Percentiles rank a stretch among this genome's conserved stretches.
These are phyloP conservation scores for Oryza meridionalis DNA, from an alignment of 176 grass and related monocot genomes.

Conservation along the genomic window DNA sequence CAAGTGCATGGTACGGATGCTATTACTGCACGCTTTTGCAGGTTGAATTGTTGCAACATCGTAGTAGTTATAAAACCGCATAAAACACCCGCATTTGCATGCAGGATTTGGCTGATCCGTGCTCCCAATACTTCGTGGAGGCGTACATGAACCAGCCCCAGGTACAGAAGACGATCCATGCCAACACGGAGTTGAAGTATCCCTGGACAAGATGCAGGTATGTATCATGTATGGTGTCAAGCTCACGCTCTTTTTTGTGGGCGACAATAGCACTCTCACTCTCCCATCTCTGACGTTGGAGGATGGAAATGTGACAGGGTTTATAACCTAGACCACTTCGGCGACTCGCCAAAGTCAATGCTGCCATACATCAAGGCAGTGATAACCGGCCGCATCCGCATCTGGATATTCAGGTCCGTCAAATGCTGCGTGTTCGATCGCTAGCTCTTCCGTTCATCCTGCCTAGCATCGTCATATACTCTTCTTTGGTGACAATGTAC, in stretches of 20 bases:
- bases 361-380: slow-evolving; percentile 46
- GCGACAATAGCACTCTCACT: no score
- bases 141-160: slow-evolving; percentile 53
- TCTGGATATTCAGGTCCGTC: slow-evolving; percentile 54
- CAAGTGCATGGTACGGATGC: slow-evolving; percentile 34
- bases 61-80: no score
- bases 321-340: slow-evolving; percentile 37
- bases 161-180: slow-evolving; percentile 48
- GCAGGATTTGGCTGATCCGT: slow-evolving; percentile 47
- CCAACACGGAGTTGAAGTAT: slow-evolving; percentile 3
- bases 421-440: no score
- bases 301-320: not conserved
- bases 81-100: not conserved
- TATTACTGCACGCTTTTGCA: no score
- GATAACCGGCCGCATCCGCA: slow-evolving; percentile 36
- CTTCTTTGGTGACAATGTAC: not conserved
- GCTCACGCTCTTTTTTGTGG: not conserved
- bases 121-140: slow-evolving; percentile 35
- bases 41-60: no score
- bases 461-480: not conserved
- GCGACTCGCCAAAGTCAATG: slow-evolving; percentile 47
- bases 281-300: not conserved
- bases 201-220: slow-evolving; percentile 48
- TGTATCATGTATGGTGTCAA: not conserved
- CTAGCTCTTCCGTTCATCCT: not conserved